A percentile compares a stretch with the other conserved stretches of the same genome.
phyloP scores from a whole-genome alignment of 2,329 filamentous ascomycete genomes.

The Colletotrichum tabaci region DNA sequence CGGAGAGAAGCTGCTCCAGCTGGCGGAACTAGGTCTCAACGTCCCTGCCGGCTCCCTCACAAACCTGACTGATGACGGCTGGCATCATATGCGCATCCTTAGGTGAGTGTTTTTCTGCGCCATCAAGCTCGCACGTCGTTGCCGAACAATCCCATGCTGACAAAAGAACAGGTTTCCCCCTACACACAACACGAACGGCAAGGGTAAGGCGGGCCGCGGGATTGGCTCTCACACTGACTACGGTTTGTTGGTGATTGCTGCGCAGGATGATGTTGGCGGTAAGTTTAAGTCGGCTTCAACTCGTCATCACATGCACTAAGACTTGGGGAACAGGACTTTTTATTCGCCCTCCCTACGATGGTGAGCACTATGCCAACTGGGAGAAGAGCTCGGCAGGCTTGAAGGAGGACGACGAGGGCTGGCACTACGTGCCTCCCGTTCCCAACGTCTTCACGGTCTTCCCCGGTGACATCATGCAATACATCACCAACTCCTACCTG shows the following conservation, averaged over 20 bases:
- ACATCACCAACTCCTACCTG: slow-evolving; percentile 61
- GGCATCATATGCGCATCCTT: slow-evolving; percentile 66
- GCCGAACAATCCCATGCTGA: not conserved
- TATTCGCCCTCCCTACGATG: slow-evolving; percentile 58
- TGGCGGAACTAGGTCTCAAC: slow-evolving; percentile 62
- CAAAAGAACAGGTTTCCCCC: slow-evolving; percentile 50
- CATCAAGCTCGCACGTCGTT: not conserved
- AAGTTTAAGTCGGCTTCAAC: slow-evolving; percentile 22
- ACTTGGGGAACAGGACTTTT: slow-evolving; percentile 55
- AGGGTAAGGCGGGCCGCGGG: slow-evolving; percentile 63
- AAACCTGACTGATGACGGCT: slow-evolving; percentile 61
- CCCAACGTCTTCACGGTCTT: slow-evolving; percentile 64
- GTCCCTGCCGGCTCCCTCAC: slow-evolving; percentile 58
- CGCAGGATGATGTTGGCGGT: slow-evolving; percentile 66
- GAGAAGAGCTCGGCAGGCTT: slow-evolving; percentile 59
- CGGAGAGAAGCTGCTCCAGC: slow-evolving; percentile 61
- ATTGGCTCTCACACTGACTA: slow-evolving; percentile 69
- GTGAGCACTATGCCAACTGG: slow-evolving; percentile 63
- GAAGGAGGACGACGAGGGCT: slow-evolving; percentile 60
- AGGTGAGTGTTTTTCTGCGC: slow-evolving; percentile 50
- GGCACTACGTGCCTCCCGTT: slow-evolving; percentile 63
- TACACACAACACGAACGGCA: slow-evolving; percentile 58
- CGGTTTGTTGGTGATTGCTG: slow-evolving; percentile 65
- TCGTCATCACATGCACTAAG: not conserved
- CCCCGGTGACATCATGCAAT: slow-evolving; percentile 68